Evolutionary conservation across 129 eudicot species (phyloP), one percentile per base, ranked within the genome.

Genomic region (Lactuca saligna): DNA sequence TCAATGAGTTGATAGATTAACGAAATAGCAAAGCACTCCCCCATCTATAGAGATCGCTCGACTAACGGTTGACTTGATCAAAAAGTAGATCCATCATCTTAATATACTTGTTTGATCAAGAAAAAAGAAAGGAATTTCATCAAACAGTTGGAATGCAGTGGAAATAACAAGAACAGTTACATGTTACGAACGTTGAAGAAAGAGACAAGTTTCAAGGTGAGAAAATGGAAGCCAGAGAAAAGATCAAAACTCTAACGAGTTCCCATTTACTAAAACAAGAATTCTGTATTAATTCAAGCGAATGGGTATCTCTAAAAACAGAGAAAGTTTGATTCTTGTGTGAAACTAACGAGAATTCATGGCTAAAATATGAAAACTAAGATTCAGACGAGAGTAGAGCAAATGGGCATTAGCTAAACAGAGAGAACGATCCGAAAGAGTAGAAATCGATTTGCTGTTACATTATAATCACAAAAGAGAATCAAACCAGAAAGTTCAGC

Each of bases 51-150:
- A 78, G 76, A 80, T 65, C 65, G 11, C 67, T 84, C 44, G 57
- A 86, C 79, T 84, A 89, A 71, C 85, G 86, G 60, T 63, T 70
- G 73, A 80, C 62, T 78, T 69, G 74, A 61, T 64, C 7, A 68
- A 62, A 35, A 12, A 69, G n/a, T 64, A 80, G 81, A 87, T 68
- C 88, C 91, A 84, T 86, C 65, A 70, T 31, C 60, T 62, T 73
- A 38, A 39, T 66, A 58, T 12, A 57, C 56, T 59, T 66, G 4
- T 72, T 70, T 57, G 10, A 35, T 67, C 59, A 68, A 86, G 33
- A 16, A 61, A 16, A 73, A 41, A 69, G 70, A 75, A 41, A 54
- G 63, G 39, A 42, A 75, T 71, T 62, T 29, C 65, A 66, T 61
- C 68, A 39, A 81, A 71, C 73, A 59, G 65, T 80, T 75, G 70